phyloP scores from a whole-genome alignment of 768 basidiomycete species.

The Tephrocybe rancida region DNA sequence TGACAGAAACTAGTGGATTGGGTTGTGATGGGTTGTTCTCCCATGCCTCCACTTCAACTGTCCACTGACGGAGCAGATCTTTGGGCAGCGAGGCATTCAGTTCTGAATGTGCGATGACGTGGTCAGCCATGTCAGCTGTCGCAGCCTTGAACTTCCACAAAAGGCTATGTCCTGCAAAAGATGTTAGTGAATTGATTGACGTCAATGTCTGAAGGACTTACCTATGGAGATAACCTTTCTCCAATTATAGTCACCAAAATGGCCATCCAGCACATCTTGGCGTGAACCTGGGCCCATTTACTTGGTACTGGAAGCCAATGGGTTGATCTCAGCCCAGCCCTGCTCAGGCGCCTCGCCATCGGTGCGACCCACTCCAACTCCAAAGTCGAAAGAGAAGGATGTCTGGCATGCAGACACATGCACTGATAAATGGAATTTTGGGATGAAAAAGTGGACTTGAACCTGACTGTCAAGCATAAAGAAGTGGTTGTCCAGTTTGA shows the following conservation, averaged over 20 bases:
- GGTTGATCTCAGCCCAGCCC: conserved; percentile 30
- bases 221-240: not conserved
- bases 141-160: conserved; percentile 11
- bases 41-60: conserved; percentile 15
- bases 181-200: not conserved
- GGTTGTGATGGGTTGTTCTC: conserved; percentile 5
- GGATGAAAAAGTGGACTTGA: conserved; percentile 22
- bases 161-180: conserved; percentile 7
- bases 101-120: conserved; percentile 6
- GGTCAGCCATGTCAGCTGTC: conserved; percentile 6
- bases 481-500: conserved; percentile 5
- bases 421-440: conserved; percentile 27
- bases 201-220: not conserved
- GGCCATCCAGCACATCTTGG: conserved; percentile 25
- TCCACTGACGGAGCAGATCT: conserved; percentile 11
- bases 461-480: not conserved
- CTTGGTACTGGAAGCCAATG: conserved; percentile 26
- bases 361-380: conserved; percentile 25
- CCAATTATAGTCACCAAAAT: conserved; percentile 18
- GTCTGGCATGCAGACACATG: conserved; percentile 25
- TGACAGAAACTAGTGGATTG: conserved; percentile 9
- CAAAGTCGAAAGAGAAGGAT: conserved; percentile 23
- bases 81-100: conserved; percentile 5
- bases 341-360: conserved; percentile 37
- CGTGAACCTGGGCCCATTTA: conserved; percentile 38